Base-by-base conservation (phyloP, 148 eudicot species). In the Spergularia marina region DNA sequence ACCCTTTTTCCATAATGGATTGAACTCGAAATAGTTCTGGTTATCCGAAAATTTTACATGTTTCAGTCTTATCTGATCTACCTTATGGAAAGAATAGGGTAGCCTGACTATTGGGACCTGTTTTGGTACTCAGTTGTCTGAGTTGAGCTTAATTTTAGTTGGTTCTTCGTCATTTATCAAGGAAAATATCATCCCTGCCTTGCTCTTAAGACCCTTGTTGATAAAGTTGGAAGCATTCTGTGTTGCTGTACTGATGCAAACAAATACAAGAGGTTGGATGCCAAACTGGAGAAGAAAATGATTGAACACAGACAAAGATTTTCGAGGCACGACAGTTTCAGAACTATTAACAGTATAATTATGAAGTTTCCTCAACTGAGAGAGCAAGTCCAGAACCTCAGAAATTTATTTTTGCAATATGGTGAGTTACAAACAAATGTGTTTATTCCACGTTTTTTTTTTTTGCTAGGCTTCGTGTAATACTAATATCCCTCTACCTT, bases 311-410 rank as follows among this genome's bases (percentile, higher is more conserved):
- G 85, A 80, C 79, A 68, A 78, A 75, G 73, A 76, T n/a, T 78
- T 72, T 82, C 87, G 5, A 70, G 74, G 58, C 82, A 57, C 17
- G 83, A 54, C 68, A 82, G 47, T 25, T 89, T 87, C 83, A 86
- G 82, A 78, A 82, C 97, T 54, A 80, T 91, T 68, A 84, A 88
- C 74, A 77, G 88, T 81, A 73, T 89, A 69, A 89, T 91, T 30
- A 53, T 89, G 87, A 88, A 83, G 81, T 91, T 89, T 67, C 90
- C 93, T 72, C 85, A 75, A 55, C 75, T 91, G 76, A 85, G 83
- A 85, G 86, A 89, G 76, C 91, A 86, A 47, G 60, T 91, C 74
- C 83, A 84, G 71, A 84, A 81, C 76, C 85, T 91, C 56, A 75
- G 76, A 77, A 75, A 74, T 60, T 80, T 84, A 17, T 91, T 91